A percentile compares a stretch with the other conserved stretches of the same genome.
Conservation (phyloP, 768 basidiomycete genomes). For the Lactarius sanguifluus region DNA sequence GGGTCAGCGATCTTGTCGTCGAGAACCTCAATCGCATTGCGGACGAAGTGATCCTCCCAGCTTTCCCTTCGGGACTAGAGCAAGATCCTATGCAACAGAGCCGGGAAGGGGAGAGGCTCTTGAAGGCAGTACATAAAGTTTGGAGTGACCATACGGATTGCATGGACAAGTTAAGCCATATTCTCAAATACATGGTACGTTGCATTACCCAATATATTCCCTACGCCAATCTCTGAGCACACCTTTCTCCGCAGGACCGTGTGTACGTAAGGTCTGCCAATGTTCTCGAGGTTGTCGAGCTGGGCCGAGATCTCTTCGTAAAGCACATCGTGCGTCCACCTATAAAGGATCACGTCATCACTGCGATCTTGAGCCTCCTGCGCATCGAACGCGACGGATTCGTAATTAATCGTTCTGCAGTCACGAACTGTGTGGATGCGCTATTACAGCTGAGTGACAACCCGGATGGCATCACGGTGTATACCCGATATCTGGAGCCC, state of each 20-base stretch:
- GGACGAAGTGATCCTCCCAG: conserved; percentile 69
- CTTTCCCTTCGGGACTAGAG: conserved; percentile 72
- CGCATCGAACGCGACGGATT: conserved; percentile 91
- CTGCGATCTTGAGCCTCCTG: conserved; percentile 83
- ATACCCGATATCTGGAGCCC: conserved; percentile 83
- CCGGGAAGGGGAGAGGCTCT: conserved; percentile 79
- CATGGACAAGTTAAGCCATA: conserved; percentile 84
- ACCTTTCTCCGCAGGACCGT: conserved; percentile 67
- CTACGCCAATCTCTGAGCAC: conserved; percentile 26
- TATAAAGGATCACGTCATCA: conserved; percentile 79
- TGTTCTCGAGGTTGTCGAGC: conserved; percentile 78
- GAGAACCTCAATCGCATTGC: conserved; percentile 85
- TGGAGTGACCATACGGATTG: conserved; percentile 94
- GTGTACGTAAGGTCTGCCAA: conserved; percentile 74
- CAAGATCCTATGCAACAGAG: conserved; percentile 71
- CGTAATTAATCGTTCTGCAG: conserved; percentile 85
- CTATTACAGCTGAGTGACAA: conserved; percentile 65
- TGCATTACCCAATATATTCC: not conserved
- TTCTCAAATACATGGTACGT: conserved; percentile 93
- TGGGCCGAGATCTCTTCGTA: conserved; percentile 81
- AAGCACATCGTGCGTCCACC: conserved; percentile 75
- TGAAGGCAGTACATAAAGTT: conserved; percentile 78
- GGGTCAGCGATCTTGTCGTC: conserved; percentile 72
- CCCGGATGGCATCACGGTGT: conserved; percentile 57
- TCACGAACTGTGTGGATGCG: conserved; percentile 87